Conservation (phyloP, 2,329 filamentous ascomycete species). For the Colletotrichum higginsianum region DNA sequence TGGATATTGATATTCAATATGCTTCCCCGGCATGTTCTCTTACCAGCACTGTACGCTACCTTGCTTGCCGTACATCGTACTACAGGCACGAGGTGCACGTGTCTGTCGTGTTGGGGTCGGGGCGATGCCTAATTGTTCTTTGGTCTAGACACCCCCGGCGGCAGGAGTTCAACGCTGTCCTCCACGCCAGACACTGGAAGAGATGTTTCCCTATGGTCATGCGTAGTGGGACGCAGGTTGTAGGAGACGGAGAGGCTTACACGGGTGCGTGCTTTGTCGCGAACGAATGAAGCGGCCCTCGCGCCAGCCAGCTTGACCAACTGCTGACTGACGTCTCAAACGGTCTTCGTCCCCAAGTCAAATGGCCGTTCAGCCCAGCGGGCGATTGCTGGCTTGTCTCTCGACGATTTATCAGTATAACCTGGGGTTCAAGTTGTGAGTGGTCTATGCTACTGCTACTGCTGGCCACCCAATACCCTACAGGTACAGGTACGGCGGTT, state of each 20-base stretch:
- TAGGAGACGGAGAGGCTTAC: background rate
- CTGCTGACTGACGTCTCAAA: conserved; percentile 18
- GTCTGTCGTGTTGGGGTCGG: background rate
- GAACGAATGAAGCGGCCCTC: conserved; percentile 11
- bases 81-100: background rate
- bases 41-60: background rate
- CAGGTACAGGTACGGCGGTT: no score
- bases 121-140: background rate
- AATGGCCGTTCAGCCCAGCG: background rate
- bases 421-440: no score
- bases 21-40: conserved; percentile 2
- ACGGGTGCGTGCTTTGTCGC: background rate
- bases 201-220: background rate
- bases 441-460: no score
- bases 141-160: background rate
- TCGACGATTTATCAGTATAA: background rate
- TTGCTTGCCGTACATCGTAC: no score
- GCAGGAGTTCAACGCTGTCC: background rate
- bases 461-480: no score
- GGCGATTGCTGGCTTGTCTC: background rate
- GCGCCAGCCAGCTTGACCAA: conserved; percentile 28
- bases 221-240: conserved; percentile 12
- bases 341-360: conserved; percentile 17
- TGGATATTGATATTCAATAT: background rate
- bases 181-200: background rate